phyloP scores from a whole-genome alignment of 78 protist genomes.

The Pigoraptor vietnamica region DNA sequence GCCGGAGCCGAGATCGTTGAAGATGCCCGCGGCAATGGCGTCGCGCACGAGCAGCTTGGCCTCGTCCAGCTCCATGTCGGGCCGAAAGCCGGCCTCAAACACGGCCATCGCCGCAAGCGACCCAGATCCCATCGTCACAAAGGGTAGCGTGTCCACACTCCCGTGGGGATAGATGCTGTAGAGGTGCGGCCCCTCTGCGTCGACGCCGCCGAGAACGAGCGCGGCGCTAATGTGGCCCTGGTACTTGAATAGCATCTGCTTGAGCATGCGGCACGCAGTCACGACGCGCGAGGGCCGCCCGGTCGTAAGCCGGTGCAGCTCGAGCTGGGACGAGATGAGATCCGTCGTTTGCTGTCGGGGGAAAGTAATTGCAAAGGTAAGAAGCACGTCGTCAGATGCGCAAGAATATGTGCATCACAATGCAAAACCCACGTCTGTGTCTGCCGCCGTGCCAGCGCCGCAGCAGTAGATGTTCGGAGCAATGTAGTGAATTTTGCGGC shows the following conservation, averaged over 20 bases:
- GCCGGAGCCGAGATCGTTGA: conserved; percentile 97
- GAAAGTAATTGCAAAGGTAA: not conserved
- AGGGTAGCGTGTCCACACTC: conserved; percentile 84
- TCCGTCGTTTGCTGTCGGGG: conserved; percentile 25
- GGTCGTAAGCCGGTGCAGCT: conserved; percentile 64
- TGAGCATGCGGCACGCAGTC: conserved; percentile 86
- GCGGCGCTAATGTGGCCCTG: conserved; percentile 94
- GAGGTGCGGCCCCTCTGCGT: conserved; percentile 84
- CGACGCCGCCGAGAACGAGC: conserved; percentile 97
- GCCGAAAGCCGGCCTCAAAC: conserved; percentile 83
- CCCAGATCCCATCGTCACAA: conserved; percentile 97
- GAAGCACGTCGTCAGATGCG: not conserved
- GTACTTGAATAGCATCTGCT: conserved; percentile 83
- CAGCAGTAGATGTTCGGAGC: conserved; percentile 97
- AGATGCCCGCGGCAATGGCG: conserved; percentile 95
- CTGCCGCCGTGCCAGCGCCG: conserved; percentile 99
- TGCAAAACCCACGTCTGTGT: conserved; percentile 69
- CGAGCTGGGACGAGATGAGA: conserved; percentile 56
- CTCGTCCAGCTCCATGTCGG: conserved; percentile 77
- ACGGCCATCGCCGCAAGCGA: conserved; percentile 96
- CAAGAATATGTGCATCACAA: conserved; percentile 18
- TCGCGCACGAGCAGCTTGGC: conserved; percentile 79
- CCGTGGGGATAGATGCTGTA: conserved; percentile 94
- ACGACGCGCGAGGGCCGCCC: conserved; percentile 82
- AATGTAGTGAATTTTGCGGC: conserved; percentile 97